Conservation (phyloP, 495 filamentous ascomycete species). For the Bryoglossum gracile region DNA sequence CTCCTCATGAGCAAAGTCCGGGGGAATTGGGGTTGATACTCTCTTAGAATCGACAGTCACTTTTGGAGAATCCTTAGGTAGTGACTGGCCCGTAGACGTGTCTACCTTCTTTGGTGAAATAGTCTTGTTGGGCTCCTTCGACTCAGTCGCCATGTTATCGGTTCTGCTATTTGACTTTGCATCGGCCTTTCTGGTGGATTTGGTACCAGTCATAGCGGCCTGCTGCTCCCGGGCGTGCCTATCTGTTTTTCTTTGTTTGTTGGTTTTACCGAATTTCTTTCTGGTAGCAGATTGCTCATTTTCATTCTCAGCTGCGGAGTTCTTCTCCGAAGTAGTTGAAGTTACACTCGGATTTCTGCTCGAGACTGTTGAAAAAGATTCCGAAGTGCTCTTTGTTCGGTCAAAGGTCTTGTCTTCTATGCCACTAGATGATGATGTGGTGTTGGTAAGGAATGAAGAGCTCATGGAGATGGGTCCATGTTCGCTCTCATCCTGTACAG, state of each 20-base stretch:
- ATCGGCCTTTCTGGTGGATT: conserved; percentile 16
- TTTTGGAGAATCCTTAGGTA: no score
- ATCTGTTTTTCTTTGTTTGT: not conserved
- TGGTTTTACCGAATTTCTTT: not conserved
- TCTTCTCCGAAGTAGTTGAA: not conserved
- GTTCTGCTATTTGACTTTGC: not conserved
- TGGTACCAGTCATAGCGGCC: not conserved
- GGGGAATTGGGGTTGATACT: no score
- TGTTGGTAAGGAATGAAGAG: no score
- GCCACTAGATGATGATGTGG: no score
- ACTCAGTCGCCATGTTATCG: not conserved
- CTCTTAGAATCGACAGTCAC: not conserved
- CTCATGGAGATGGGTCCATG: no score
- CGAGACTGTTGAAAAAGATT: no score
- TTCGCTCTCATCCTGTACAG: no score
- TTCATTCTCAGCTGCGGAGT: not conserved
- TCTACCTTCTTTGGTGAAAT: not conserved
- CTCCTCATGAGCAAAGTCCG: no score
- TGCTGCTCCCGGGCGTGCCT: conserved; percentile 10
- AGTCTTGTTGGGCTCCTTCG: not conserved
- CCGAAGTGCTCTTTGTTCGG: no score
- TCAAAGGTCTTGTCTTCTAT: no score
- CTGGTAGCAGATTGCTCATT: no score
- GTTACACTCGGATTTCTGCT: not conserved
- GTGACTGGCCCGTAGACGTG: no score